These are phyloP conservation scores for Alternaria viburni DNA, from an alignment of 2,329 filamentous ascomycete species.

Conservation along the genomic window DNA sequence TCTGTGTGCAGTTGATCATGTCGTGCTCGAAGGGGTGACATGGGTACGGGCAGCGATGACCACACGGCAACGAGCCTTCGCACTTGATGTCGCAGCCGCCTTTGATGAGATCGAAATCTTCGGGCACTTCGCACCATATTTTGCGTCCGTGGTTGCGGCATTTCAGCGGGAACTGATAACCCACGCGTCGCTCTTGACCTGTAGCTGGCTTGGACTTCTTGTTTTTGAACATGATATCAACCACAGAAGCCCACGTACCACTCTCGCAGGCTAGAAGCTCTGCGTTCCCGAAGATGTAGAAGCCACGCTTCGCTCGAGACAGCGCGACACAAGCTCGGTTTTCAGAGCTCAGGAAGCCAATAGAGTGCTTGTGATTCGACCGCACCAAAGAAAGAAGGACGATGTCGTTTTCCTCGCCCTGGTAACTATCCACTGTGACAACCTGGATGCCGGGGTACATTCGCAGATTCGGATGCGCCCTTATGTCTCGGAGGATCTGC, in stretches of 20 bases:
- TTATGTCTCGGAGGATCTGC: conserved; percentile 61
- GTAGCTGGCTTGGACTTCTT: conserved; percentile 45
- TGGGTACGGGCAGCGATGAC: conserved; percentile 40
- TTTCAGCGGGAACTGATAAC: conserved; percentile 64
- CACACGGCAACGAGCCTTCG: conserved; percentile 37
- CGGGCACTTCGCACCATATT: conserved; percentile 55
- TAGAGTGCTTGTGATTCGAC: conserved; percentile 62
- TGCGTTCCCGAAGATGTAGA: conserved; percentile 85
- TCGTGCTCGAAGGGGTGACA: conserved; percentile 37
- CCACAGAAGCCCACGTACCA: conserved; percentile 60
- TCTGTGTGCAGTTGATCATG: conserved; percentile 43
- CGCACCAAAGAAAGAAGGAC: conserved; percentile 82
- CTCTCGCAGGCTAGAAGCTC: conserved; percentile 57
- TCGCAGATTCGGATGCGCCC: conserved; percentile 51
- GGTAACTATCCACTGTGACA: conserved; percentile 85
- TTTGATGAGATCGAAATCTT: conserved; percentile 38
- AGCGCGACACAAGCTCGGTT: conserved; percentile 69
- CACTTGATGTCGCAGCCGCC: conserved; percentile 41
- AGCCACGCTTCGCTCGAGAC: conserved; percentile 75
- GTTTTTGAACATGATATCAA: conserved; percentile 52
- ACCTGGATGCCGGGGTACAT: conserved; percentile 59
- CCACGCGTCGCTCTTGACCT: conserved; percentile 48
- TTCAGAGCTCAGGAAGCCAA: conserved; percentile 76
- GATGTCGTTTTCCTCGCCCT: conserved; percentile 84
- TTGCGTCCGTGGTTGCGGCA: conserved; percentile 66